phyloP scores from a whole-genome alignment of 306 rosid species.

The Acacia melanoxylon region DNA sequence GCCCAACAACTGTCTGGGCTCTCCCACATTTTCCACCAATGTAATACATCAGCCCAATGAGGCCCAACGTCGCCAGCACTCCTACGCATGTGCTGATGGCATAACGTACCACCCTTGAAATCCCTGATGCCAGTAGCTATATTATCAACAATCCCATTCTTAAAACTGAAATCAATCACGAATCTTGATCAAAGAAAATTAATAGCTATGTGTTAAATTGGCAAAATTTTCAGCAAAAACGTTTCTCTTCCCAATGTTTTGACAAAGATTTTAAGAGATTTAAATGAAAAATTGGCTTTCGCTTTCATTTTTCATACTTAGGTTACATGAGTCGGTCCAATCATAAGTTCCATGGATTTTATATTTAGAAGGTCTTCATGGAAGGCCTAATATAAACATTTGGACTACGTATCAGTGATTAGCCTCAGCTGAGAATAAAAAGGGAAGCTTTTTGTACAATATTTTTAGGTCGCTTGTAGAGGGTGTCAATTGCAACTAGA shows the following conservation, averaged over 20 bases:
- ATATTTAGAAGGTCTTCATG: neutral
- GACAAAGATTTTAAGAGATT: neutral
- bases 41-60: slow-evolving; percentile 45
- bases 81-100: slow-evolving; percentile 51
- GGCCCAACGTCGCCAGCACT: slow-evolving; percentile 43
- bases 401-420: neutral
- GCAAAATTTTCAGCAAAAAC: too few species aligned
- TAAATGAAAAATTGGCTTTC: neutral
- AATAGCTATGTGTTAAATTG: too few species aligned
- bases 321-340: neutral
- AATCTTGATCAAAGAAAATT: too few species aligned
- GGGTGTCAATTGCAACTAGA: neutral
- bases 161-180: too few species aligned
- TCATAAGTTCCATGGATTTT: neutral
- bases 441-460: too few species aligned
- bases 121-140: slow-evolving; percentile 40
- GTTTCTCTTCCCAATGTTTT: too few species aligned
- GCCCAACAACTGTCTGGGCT: slow-evolving; percentile 1
- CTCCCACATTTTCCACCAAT: slow-evolving; percentile 35
- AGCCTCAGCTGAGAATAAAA: neutral
- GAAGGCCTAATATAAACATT: neutral
- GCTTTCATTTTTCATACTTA: neutral
- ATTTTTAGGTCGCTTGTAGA: too few species aligned
- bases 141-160: neutral
- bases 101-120: slow-evolving; percentile 48